Conservation (phyloP, 345 rosid genomes). For the Murraya paniculata region DNA sequence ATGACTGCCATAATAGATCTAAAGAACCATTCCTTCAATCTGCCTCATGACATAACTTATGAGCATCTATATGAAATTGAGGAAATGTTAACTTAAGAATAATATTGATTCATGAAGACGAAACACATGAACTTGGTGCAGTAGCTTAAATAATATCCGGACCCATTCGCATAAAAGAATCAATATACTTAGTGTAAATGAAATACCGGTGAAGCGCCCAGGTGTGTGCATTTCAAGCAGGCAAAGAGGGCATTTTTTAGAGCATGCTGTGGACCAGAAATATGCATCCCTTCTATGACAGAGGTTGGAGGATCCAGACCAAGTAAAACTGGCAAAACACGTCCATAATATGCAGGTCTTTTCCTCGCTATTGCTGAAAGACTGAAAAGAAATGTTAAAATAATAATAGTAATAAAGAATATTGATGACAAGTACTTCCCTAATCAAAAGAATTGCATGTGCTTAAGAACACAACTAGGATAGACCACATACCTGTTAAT, state of each 20-base stretch:
- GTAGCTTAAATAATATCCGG: not conserved
- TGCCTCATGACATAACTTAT: not conserved
- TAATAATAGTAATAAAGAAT: not conserved
- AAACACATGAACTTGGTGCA: not conserved
- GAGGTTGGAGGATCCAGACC: conserved; percentile 74
- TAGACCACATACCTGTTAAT: conserved; percentile 54
- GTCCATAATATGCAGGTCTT: conserved; percentile 88
- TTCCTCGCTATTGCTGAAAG: conserved; percentile 82
- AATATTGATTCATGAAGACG: not conserved
- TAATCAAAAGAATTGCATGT: not conserved
- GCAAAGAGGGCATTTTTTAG: conserved; percentile 65
- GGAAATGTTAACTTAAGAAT: not conserved
- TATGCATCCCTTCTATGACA: conserved; percentile 54
- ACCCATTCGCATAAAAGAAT: not conserved
- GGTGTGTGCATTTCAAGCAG: conserved; percentile 84
- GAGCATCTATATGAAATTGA: not conserved
- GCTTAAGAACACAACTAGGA: conserved; percentile 10
- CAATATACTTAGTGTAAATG: conserved; percentile 11
- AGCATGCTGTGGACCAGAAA: conserved; percentile 63
- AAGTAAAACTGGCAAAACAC: conserved; percentile 88
- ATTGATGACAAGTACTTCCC: not conserved
- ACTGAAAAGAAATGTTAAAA: conserved; percentile 42
- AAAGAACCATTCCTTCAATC: not conserved
- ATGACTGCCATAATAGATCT: not conserved
- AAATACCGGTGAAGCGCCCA: conserved; percentile 94